Evolutionary conservation across 2,329 filamentous ascomycete genomes (phyloP).

Genomic region (Trichoderma harzianum): DNA sequence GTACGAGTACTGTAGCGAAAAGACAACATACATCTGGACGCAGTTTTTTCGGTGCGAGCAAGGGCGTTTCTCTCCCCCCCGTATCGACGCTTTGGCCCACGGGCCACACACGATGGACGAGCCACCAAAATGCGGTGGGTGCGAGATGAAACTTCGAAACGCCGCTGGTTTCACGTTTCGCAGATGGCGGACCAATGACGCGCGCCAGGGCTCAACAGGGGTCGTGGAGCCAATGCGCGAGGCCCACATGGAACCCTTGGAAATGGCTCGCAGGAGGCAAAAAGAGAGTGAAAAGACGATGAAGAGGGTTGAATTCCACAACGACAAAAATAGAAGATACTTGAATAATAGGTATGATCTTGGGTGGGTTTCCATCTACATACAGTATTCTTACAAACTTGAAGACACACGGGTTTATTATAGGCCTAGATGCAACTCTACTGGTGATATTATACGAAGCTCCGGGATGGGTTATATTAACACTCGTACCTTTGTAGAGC

Average conservation of each 20-base stretch:
- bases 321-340: neutral
- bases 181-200: slow-evolving; percentile 22
- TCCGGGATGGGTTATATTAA: neutral
- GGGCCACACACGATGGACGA: neutral
- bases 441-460: neutral
- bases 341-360: neutral
- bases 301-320: neutral
- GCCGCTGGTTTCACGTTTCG: slow-evolving; percentile 27
- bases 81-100: neutral
- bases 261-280: slow-evolving; percentile 2
- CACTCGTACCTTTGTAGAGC: neutral
- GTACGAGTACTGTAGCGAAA: neutral
- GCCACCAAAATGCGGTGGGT: slow-evolving; percentile 12
- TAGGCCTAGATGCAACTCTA: neutral
- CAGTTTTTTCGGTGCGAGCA: neutral
- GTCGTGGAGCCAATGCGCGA: neutral
- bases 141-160: slow-evolving; percentile 24
- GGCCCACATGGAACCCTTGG: slow-evolving; percentile 10
- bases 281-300: neutral
- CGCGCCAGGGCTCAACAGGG: neutral
- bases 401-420: neutral
- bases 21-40: neutral
- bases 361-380: neutral
- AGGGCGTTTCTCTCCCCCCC: neutral
- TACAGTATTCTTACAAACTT: neutral